phyloP scores from a whole-genome alignment of 2,329 filamentous ascomycete species.

The Ceratocystis harringtonii region DNA sequence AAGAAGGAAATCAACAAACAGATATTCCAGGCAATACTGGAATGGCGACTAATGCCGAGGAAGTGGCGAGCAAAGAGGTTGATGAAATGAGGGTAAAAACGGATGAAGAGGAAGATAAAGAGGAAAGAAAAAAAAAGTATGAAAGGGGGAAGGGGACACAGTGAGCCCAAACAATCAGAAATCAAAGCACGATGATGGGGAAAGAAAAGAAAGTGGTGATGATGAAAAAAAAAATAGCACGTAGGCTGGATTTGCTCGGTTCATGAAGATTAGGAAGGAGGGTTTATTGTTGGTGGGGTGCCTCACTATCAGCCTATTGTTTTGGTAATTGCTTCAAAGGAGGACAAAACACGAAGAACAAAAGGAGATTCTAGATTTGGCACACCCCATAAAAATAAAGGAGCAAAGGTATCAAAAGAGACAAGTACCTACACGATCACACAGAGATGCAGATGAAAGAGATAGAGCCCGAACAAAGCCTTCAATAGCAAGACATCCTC shows the following conservation, averaged over 20 bases:
- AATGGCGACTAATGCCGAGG: constrained; percentile 7
- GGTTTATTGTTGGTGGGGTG: constrained; percentile 1
- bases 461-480: background rate
- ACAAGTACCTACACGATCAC: background rate
- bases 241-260: background rate
- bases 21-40: background rate
- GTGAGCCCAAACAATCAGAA: background rate
- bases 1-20: background rate
- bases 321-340: constrained; percentile 7
- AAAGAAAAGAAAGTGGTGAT: constrained; percentile 2
- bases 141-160: background rate
- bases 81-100: background rate
- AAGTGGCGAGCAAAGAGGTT: background rate
- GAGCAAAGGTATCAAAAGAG: background rate
- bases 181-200: background rate
- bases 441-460: background rate
- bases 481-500: background rate
- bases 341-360: constrained; percentile 6
- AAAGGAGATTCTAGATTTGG: constrained; percentile 10
- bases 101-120: background rate
- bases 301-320: constrained; percentile 5
- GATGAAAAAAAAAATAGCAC: background rate
- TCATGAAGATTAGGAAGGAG: background rate
- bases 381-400: background rate
- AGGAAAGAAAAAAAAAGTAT: background rate